A percentile compares a stretch with the other conserved stretches of the same genome.
phyloP scores from a whole-genome alignment of 108 stramenopile species.

The Nitzschia palea region DNA sequence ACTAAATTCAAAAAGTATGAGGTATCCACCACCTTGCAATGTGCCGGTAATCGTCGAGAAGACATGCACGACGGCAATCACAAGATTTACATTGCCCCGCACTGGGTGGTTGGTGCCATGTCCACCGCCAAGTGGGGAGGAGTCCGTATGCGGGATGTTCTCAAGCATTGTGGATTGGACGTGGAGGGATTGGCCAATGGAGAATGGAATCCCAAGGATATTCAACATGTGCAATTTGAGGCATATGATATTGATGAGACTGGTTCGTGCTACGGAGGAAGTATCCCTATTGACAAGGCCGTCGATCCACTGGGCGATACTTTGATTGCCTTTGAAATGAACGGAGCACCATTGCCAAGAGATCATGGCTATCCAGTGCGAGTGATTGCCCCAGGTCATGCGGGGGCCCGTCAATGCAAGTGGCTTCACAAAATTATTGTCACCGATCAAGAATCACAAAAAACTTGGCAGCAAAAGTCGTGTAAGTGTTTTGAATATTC shows the following conservation, averaged over 20 bases:
- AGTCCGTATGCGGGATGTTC: slow-evolving; percentile 59
- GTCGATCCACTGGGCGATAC: slow-evolving; percentile 63
- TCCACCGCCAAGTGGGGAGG: slow-evolving; percentile 80
- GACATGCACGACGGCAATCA: slow-evolving; percentile 48
- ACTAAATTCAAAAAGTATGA: slow-evolving; percentile 53
- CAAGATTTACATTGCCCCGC: slow-evolving; percentile 44
- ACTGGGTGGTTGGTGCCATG: slow-evolving; percentile 78
- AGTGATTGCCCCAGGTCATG: slow-evolving; percentile 73
- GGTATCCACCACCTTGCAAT: slow-evolving; percentile 73
- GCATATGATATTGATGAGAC: slow-evolving; percentile 45
- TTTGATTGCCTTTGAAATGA: slow-evolving; percentile 80
- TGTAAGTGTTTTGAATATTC: slow-evolving; percentile 20
- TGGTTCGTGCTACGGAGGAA: slow-evolving; percentile 43
- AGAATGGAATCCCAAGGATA: slow-evolving; percentile 55
- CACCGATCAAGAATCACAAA: slow-evolving; percentile 43
- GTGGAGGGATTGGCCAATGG: slow-evolving; percentile 58
- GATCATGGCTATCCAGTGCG: slow-evolving; percentile 83
- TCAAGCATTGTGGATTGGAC: slow-evolving; percentile 42
- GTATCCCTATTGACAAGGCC: slow-evolving; percentile 62
- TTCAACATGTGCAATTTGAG: slow-evolving; percentile 73
- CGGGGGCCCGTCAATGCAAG: slow-evolving; percentile 73
- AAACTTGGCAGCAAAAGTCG: slow-evolving; percentile 64
- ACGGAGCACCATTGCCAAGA: slow-evolving; percentile 61
- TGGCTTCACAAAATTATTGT: slow-evolving; percentile 62
- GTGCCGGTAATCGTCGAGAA: slow-evolving; percentile 76